These are phyloP conservation scores for Colletotrichum tropicicola DNA, from an alignment of 2,329 filamentous ascomycete genomes.

Conservation along the genomic window DNA sequence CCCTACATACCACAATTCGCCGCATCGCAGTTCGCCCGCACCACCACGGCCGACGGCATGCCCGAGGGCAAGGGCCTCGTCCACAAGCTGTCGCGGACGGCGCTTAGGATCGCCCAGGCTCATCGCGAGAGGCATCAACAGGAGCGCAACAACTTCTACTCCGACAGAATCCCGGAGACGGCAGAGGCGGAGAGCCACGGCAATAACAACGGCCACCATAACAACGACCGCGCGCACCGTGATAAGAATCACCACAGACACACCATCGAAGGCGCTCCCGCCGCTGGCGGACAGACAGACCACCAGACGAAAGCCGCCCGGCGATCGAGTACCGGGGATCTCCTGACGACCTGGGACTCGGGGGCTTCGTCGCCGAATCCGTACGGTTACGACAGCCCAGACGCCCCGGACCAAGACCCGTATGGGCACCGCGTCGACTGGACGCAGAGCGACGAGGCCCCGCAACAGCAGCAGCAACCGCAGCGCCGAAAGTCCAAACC, in stretches of 20 bases:
- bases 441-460: slow-evolving; percentile 64
- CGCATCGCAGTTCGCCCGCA: slow-evolving; percentile 62
- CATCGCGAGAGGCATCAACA: slow-evolving; percentile 45
- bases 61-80: slow-evolving; percentile 44
- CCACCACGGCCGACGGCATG: slow-evolving; percentile 56
- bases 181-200: slow-evolving; percentile 40
- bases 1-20: slow-evolving; percentile 64
- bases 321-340: slow-evolving; percentile 49
- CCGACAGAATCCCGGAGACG: slow-evolving; percentile 45
- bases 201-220: slow-evolving; percentile 12
- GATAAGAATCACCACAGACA: slow-evolving; percentile 35
- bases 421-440: slow-evolving; percentile 61
- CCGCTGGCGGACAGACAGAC: slow-evolving; percentile 17
- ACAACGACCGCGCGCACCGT: slow-evolving; percentile 21
- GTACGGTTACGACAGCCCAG: slow-evolving; percentile 33
- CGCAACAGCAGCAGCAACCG: slow-evolving; percentile 33
- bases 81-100: slow-evolving; percentile 54
- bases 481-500: slow-evolving; percentile 31
- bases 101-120: slow-evolving; percentile 50
- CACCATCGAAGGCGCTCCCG: slow-evolving; percentile 41
- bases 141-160: slow-evolving; percentile 55
- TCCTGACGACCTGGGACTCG: slow-evolving; percentile 34
- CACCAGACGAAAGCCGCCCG: slow-evolving; percentile 34
- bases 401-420: slow-evolving; percentile 33
- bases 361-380: slow-evolving; percentile 12